phyloP scores from a whole-genome alignment of 1,284 basidiomycete genomes.

The Grifola frondosa region DNA sequence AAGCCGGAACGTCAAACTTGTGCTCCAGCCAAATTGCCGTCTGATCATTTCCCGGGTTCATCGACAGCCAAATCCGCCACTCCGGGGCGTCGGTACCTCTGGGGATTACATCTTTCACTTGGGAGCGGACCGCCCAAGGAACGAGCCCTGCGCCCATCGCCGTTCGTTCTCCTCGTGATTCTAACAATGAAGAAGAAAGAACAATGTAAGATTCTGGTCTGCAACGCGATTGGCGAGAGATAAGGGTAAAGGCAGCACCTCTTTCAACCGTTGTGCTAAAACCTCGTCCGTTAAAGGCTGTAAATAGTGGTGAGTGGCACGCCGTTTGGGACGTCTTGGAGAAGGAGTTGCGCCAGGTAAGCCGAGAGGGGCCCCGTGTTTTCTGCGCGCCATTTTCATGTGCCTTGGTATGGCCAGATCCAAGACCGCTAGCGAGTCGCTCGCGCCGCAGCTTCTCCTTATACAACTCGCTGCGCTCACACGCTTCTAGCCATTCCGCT shows the following conservation, averaged over 20 bases:
- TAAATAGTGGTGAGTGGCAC: conserved; percentile 47
- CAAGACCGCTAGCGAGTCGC: conserved; percentile 38
- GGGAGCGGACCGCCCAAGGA: conserved; percentile 49
- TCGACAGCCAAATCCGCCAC: conserved; percentile 70
- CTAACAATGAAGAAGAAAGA: conserved; percentile 34
- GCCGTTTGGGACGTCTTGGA: conserved; percentile 44
- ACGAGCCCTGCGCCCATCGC: conserved; percentile 70
- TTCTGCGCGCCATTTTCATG: no score
- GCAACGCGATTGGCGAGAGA: conserved; percentile 7
- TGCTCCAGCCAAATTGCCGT: conserved; percentile 76
- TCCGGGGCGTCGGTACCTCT: conserved; percentile 28
- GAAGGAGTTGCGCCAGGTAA: no score
- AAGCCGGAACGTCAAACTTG: conserved; percentile 66
- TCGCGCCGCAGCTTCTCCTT: conserved; percentile 47
- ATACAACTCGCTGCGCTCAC: conserved; percentile 57
- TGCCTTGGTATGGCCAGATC: no score
- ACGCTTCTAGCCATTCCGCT: conserved; percentile 58
- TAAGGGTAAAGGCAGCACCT: conserved; percentile 43
- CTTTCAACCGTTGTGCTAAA: conserved; percentile 60
- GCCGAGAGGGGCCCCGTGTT: no score
- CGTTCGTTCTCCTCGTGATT: conserved; percentile 66
- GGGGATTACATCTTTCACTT: conserved; percentile 35
- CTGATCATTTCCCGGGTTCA: conserved; percentile 66
- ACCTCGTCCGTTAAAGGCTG: conserved; percentile 61
- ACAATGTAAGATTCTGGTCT: conserved; percentile 3